Conservation (phyloP, 2,329 filamentous ascomycete species). For the Penicillium palitans region DNA sequence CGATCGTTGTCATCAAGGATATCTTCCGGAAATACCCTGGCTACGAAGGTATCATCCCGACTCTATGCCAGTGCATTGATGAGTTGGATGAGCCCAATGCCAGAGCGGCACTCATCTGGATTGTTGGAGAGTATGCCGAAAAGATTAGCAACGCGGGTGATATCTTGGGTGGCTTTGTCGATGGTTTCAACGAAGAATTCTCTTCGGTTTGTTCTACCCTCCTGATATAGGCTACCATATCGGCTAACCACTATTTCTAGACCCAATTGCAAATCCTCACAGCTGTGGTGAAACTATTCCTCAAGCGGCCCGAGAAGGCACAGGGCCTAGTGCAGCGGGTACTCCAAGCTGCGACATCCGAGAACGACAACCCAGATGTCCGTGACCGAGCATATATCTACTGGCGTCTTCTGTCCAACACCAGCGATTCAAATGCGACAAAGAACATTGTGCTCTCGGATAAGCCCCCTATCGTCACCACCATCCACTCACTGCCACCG, state of each 20-base stretch:
- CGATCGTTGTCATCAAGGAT: slow-evolving; percentile 98
- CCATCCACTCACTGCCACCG: slow-evolving; percentile 84
- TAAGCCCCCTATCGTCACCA: slow-evolving; percentile 90
- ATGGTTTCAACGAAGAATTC: slow-evolving; percentile 93
- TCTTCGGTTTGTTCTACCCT: slow-evolving; percentile 66
- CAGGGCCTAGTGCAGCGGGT: slow-evolving; percentile 93
- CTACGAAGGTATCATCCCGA: slow-evolving; percentile 96
- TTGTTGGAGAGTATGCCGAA: slow-evolving; percentile 97
- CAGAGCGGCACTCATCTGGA: slow-evolving; percentile 91
- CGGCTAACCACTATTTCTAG: slow-evolving; percentile 50
- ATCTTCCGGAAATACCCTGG: slow-evolving; percentile 97
- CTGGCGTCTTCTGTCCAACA: slow-evolving; percentile 84
- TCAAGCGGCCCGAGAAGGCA: slow-evolving; percentile 92
- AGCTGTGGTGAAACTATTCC: slow-evolving; percentile 92
- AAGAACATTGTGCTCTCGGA: slow-evolving; percentile 93
- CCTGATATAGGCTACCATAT: not conserved
- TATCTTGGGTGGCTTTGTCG: slow-evolving; percentile 86
- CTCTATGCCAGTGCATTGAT: slow-evolving; percentile 93
- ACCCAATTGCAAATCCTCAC: slow-evolving; percentile 98
- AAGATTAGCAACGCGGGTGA: slow-evolving; percentile 99
- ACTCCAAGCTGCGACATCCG: slow-evolving; percentile 84
- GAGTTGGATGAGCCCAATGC: slow-evolving; percentile 94
- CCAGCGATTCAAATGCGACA: slow-evolving; percentile 80
- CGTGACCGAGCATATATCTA: slow-evolving; percentile 97
- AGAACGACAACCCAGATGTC: slow-evolving; percentile 97